Evolutionary conservation across 2,329 filamentous ascomycete species (phyloP).

Genomic region (Aspergillus candidus): DNA sequence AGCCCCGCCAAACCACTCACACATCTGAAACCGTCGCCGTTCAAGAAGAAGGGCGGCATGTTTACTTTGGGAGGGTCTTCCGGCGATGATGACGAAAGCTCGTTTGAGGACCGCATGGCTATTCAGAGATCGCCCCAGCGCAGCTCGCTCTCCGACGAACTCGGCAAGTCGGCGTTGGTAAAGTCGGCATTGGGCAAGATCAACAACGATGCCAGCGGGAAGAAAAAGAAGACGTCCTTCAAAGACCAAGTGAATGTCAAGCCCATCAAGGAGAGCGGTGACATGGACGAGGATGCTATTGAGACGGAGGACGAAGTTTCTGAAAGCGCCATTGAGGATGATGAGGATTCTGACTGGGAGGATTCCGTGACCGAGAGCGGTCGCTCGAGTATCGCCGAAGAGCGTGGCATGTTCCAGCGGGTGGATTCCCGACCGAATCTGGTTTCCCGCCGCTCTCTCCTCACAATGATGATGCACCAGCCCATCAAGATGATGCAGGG

Average conservation of each 20-base stretch:
- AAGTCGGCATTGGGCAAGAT: constrained; percentile 34
- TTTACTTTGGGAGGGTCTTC: constrained; percentile 75
- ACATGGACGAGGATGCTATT: constrained; percentile 52
- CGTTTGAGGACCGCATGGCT: constrained; percentile 58
- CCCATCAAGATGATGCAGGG: constrained; percentile 66
- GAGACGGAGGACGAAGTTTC: constrained; percentile 63
- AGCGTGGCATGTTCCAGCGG: constrained; percentile 76
- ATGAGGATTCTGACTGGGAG: constrained; percentile 57
- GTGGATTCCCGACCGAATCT: constrained; percentile 84
- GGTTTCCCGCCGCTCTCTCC: constrained; percentile 76
- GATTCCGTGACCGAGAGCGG: constrained; percentile 73
- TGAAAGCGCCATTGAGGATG: constrained; percentile 74
- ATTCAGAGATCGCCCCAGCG: constrained; percentile 42
- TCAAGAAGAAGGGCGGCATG: constrained; percentile 63
- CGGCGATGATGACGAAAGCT: constrained; percentile 75
- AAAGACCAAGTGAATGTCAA: constrained; percentile 65
- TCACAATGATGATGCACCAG: constrained; percentile 83
- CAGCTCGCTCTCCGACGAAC: constrained; percentile 50
- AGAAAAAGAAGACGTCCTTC: constrained; percentile 76
- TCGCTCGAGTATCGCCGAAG: constrained; percentile 68
- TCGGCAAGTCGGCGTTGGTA: constrained; percentile 38
- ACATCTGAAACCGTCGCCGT: constrained; percentile 48
- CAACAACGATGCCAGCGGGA: constrained; percentile 26
- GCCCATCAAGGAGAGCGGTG: constrained; percentile 52
- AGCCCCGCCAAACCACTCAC: constrained; percentile 55